Percentiles rank a stretch among this genome's conserved stretches.
Evolutionary conservation across 31 red algal genomes (phyloP).

Genomic region (Porphyra umbilicalis): DNA sequence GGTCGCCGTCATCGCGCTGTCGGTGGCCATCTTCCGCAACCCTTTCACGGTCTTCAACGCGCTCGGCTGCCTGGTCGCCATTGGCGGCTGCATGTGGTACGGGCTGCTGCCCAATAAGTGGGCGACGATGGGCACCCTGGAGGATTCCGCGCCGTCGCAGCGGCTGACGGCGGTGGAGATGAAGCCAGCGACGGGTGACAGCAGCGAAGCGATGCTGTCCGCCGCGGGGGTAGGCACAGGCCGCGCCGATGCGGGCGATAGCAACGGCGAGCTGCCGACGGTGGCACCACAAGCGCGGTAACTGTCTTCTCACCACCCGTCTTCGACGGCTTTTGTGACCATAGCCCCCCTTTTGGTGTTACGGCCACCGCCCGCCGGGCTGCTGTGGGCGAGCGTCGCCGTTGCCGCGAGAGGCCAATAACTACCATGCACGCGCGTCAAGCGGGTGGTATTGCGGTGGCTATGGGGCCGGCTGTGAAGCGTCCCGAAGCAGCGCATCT

Average conservation of each 20-base stretch:
- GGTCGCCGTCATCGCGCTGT: conserved; percentile 66
- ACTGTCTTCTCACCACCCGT: no score
- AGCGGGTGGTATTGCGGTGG: no score
- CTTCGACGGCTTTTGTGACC: no score
- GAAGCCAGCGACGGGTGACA: neutral
- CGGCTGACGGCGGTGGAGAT: neutral
- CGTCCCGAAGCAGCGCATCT: no score
- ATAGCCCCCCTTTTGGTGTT: no score
- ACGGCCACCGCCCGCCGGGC: no score
- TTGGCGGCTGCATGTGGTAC: conserved; percentile 75
- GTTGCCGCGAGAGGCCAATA: no score
- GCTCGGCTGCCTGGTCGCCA: conserved; percentile 70
- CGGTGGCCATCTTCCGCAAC: conserved; percentile 82
- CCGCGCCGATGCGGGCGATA: neutral
- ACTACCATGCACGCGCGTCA: no score
- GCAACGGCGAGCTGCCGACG: neutral
- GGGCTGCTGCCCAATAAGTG: conserved; percentile 76
- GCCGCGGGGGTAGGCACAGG: neutral
- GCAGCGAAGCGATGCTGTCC: neutral
- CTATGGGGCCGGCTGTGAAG: no score
- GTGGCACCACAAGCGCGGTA: neutral
- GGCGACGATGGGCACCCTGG: conserved; percentile 77
- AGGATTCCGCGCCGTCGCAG: neutral
- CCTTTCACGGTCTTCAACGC: conserved; percentile 56
- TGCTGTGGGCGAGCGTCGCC: no score